Evolutionary conservation across 1,139 yeast genomes (phyloP), one percentile per base, ranked within the genome.

Genomic region (Debaryomyces sp.): DNA sequence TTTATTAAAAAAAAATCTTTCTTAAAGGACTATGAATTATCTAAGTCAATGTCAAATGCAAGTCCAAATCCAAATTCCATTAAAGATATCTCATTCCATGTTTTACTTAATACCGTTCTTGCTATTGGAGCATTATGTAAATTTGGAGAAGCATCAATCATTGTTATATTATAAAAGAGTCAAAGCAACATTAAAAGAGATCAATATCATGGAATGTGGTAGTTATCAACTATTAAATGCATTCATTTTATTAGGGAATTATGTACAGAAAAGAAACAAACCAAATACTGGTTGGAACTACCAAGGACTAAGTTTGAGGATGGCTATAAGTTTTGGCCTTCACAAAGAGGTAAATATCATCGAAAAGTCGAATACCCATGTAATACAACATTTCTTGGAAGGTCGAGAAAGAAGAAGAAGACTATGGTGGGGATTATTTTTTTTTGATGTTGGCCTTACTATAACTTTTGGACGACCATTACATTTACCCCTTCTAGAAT

Each of bases 401-500:
- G 59, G 53, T 32, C 45, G 57, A 43, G 84, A 80, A 52, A 68
- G 72, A 49, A 68, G 84, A 54, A 70, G 82, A 57, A 63, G 84
- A 43, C 62, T 80, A 40, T 81, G 85, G 85, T 81, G 85, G 83
- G 85, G 86, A 5, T 58, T 85, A 45, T 83, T 80, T 54, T 77
- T 81, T 46, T 82, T 82, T 57, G 89, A 84, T 61, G 80, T 84
- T 27, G 85, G 87, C 40, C 80, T 87, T 8, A 81, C 87, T 0
- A 72, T 84, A 13, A 79, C 87, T 0, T 83, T 82, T 64, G 90
- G 89, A 21, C 69, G 90, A 54, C 89, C 90, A 1, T 73, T 82
- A 10, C 77, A 78, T 51, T 68, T 82, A 34, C 85, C 87, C 1
- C 71, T 71, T 15, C 62, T 70, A 29, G 75, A 75, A 41, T 76